Base-by-base conservation (phyloP, 78 protist genomes). In the Corallochytrium limacisporum region DNA sequence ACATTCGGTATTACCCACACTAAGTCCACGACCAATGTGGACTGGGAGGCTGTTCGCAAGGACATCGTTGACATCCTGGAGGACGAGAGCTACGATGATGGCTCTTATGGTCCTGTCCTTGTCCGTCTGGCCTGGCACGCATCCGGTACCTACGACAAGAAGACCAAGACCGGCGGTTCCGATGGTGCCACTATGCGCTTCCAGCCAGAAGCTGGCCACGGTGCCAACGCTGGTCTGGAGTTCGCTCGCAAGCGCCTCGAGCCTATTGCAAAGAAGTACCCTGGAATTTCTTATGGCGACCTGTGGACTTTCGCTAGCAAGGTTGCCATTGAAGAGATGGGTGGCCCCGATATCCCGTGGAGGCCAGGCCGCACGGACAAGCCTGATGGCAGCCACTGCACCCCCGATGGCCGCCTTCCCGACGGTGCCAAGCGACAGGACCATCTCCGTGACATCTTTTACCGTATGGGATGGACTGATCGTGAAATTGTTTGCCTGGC, bases 121-220 rank as follows among this genome's bases (percentile, higher is more conserved):
- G 81, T 84, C 12, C 80, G 90, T 7, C 67, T 84, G 33, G 81
- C 86, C 24, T 84, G 85, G 85, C 90, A 84, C 54, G 51, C 72
- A 15, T 7, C 76, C 18, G 89, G 83, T 26, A 70, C 83, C 16
- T 62, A 10, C 33, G 61, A 54, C 71, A 65, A 54, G 65, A 22
- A 6, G 9, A 44, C 37, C 31, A 16, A 32, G 29, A 48, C 49
- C 50, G 90, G 90, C 26, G 86, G 86, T 32, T 36, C 59, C 28
- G 69, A 73, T 47, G 51, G 55, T 15, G 90, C 74, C 44, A 50
- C 74, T 44, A 79, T 84, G 70, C 72, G 85, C 47, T 75, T 74
- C 65, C 13, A 15, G 38, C 81, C 79, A 38, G 89, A 84, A 68
- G 31, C 60, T 24, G 22, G 5, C 24, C 47, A 78, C 55, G 81